phyloP scores from a whole-genome alignment of 495 filamentous ascomycete genomes.

The Astrothelium macrocarpum region DNA sequence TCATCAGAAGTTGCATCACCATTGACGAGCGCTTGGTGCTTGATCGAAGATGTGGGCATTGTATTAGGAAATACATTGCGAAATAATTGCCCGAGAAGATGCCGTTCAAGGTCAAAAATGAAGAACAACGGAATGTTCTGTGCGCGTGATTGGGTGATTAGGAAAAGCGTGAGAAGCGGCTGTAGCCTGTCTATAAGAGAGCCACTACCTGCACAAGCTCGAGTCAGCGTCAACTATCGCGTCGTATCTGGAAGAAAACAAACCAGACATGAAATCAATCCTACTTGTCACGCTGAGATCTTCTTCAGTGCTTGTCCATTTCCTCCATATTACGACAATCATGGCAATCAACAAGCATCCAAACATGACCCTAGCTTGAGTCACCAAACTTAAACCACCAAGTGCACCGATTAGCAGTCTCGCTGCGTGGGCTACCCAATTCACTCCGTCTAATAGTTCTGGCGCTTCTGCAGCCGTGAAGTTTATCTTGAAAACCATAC shows the following conservation, averaged over 20 bases:
- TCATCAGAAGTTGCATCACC: neutral
- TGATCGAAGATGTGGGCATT: neutral
- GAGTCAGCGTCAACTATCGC: neutral
- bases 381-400: slow-evolving; percentile 23
- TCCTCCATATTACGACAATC: slow-evolving; percentile 13
- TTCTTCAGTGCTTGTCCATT: neutral
- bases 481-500: slow-evolving; percentile 72
- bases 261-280: neutral
- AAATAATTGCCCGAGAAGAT: slow-evolving; percentile 5
- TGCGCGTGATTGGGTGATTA: slow-evolving; percentile 75
- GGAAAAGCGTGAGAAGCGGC: slow-evolving; percentile 62
- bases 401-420: slow-evolving; percentile 17
- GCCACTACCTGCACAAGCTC: neutral
- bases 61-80: neutral
- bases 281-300: neutral
- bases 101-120: slow-evolving; percentile 47
- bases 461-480: slow-evolving; percentile 79
- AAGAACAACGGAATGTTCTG: slow-evolving; percentile 79
- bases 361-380: slow-evolving; percentile 27
- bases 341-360: slow-evolving; percentile 15
- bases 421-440: slow-evolving; percentile 18
- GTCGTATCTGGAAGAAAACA: neutral
- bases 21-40: neutral
- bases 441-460: slow-evolving; percentile 57
- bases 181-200: slow-evolving; percentile 41